These are phyloP conservation scores for Fraxinus platypoda DNA, from an alignment of 305 asterid genomes.

Conservation along the genomic window DNA sequence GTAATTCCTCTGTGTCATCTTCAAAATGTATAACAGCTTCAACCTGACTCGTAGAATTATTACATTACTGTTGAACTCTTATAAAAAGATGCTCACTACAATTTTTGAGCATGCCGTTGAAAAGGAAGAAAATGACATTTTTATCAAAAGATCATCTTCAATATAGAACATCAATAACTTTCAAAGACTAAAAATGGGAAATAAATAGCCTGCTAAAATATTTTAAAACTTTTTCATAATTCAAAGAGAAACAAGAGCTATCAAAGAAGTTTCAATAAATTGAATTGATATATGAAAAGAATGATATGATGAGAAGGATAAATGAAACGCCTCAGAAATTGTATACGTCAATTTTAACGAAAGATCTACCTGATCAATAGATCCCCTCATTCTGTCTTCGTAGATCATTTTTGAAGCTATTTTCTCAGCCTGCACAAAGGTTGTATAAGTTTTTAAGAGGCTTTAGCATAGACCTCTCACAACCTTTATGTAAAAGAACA, in stretches of 20 bases:
- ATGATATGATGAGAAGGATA: neutral
- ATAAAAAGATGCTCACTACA: neutral
- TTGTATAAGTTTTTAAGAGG: neutral
- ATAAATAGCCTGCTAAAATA: neutral
- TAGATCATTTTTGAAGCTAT: conserved; percentile 95
- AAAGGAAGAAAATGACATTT: neutral
- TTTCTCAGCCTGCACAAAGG: conserved; percentile 77
- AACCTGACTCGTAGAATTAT: conserved; percentile 46
- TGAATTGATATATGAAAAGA: neutral
- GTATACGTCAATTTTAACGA: conserved; percentile 3
- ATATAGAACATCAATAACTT: conserved; percentile 8
- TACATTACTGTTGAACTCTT: conserved; percentile 13
- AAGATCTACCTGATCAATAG: conserved; percentile 85
- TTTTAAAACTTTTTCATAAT: neutral
- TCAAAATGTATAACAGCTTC: conserved; percentile 95
- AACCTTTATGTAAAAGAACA: neutral
- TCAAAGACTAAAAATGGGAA: neutral
- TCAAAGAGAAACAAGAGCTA: neutral
- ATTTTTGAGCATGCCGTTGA: neutral
- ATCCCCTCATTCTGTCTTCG: conserved; percentile 97
- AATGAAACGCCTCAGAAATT: neutral
- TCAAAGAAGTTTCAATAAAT: neutral
- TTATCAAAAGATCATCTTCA: neutral
- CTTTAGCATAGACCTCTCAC: neutral
- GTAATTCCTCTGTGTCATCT: conserved; percentile 92